These are phyloP conservation scores for Neurospora sp. DNA, from an alignment of 495 filamentous ascomycete species.

Conservation along the genomic window DNA sequence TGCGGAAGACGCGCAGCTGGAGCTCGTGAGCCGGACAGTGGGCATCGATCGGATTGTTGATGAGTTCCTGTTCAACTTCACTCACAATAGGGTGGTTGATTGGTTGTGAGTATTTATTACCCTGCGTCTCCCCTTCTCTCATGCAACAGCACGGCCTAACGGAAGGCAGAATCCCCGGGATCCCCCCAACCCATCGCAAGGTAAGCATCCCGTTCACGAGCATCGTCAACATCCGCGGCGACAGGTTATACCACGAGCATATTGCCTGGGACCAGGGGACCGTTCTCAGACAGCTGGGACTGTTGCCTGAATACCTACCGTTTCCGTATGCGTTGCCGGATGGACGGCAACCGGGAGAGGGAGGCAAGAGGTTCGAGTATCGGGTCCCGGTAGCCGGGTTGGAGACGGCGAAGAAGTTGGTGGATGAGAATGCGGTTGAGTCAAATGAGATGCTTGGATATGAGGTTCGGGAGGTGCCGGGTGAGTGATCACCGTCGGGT, in stretches of 20 bases:
- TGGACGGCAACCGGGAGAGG: conserved; percentile 25
- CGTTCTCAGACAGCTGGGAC: conserved; percentile 65
- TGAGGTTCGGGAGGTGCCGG: conserved; percentile 15
- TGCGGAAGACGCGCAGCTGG: conserved; percentile 55
- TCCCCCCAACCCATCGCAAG: conserved; percentile 57
- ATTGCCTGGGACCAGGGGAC: conserved; percentile 84
- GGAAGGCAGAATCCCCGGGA: conserved; percentile 46
- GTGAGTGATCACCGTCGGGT: neutral
- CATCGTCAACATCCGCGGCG: conserved; percentile 65
- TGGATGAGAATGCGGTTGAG: conserved; percentile 46
- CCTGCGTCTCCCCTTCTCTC: neutral
- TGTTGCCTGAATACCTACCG: conserved; percentile 51
- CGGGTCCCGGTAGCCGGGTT: conserved; percentile 59
- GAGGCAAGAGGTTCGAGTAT: conserved; percentile 43
- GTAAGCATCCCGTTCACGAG: conserved; percentile 65
- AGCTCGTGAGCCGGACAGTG: conserved; percentile 62
- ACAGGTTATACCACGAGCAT: conserved; percentile 70
- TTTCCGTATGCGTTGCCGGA: conserved; percentile 45
- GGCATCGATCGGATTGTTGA: conserved; percentile 48
- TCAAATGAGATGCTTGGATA: conserved; percentile 57
- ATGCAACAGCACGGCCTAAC: neutral
- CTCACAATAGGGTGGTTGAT: conserved; percentile 60
- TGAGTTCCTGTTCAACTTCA: conserved; percentile 52
- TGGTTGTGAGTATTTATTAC: conserved; percentile 48
- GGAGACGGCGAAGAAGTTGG: conserved; percentile 56